Evolutionary conservation across 2,329 filamentous ascomycete species (phyloP).

Genomic region (Ophiocordyceps camponoti-rufipedis): DNA sequence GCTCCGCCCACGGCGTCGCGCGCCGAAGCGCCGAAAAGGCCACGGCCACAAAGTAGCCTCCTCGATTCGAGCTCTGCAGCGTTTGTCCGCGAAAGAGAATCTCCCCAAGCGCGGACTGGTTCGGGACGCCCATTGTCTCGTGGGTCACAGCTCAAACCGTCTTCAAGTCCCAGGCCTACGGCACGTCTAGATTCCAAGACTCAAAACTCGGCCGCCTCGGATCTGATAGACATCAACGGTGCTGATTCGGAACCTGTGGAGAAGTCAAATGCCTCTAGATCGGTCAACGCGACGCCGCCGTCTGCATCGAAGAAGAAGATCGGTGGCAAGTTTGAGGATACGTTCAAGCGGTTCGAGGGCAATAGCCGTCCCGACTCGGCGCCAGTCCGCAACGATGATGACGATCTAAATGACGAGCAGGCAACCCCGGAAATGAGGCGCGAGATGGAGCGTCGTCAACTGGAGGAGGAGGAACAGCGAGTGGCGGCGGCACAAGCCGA

Average conservation of each 20-base stretch:
- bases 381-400: slow-evolving; percentile 46
- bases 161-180: slow-evolving; percentile 17
- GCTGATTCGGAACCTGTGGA: slow-evolving; percentile 30
- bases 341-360: slow-evolving; percentile 78
- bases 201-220: slow-evolving; percentile 49
- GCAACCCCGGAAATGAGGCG: slow-evolving; percentile 76
- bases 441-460: slow-evolving; percentile 65
- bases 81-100: slow-evolving; percentile 61
- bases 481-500: slow-evolving; percentile 80
- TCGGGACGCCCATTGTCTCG: slow-evolving; percentile 6
- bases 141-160: slow-evolving; percentile 14
- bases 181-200: slow-evolving; percentile 11
- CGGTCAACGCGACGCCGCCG: slow-evolving; percentile 53
- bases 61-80: slow-evolving; percentile 62
- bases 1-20: slow-evolving; percentile 4
- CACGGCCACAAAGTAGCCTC: slow-evolving; percentile 65
- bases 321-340: slow-evolving; percentile 80
- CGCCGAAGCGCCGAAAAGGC: slow-evolving; percentile 21
- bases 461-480: slow-evolving; percentile 76
- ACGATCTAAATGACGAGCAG: slow-evolving; percentile 48
- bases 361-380: slow-evolving; percentile 35
- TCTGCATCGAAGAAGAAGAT: slow-evolving; percentile 65
- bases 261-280: slow-evolving; percentile 41
- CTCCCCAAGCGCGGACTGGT: slow-evolving; percentile 20
- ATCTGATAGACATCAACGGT: slow-evolving; percentile 61